Percentiles rank a stretch among this genome's conserved stretches.
phyloP scores from a whole-genome alignment of 306 rosid genomes.

The Parietaria judaica region DNA sequence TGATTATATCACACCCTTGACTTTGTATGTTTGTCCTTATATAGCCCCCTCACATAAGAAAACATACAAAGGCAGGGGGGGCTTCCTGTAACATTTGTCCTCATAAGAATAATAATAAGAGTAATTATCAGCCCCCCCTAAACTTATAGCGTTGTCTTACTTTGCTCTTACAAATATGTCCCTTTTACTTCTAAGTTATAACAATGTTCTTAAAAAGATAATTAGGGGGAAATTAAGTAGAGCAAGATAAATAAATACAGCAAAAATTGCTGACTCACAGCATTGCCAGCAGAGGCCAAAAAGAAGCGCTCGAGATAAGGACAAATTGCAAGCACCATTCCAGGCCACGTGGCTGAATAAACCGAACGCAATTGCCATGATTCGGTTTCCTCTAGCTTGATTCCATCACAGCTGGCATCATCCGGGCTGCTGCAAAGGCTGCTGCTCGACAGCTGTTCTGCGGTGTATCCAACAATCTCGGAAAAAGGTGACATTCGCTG shows the following conservation, averaged over 20 bases:
- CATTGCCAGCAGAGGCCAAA: constrained; percentile 84
- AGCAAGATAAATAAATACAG: constrained; percentile 1
- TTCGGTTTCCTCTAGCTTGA: constrained; percentile 79
- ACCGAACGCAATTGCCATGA: constrained; percentile 81
- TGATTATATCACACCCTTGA: no score
- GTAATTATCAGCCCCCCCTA: no score
- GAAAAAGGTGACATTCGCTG: constrained; percentile 65
- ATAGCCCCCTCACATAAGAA: no score
- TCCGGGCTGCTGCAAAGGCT: constrained; percentile 85
- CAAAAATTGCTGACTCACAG: constrained; percentile 43
- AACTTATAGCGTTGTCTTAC: no score
- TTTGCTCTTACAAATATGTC: no score
- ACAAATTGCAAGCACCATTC: constrained; percentile 75
- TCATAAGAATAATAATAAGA: no score
- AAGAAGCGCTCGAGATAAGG: constrained; percentile 90
- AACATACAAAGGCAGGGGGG: no score
- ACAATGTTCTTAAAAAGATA: background rate
- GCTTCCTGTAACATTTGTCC: no score
- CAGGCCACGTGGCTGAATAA: constrained; percentile 48
- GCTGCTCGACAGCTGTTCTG: constrained; percentile 78
- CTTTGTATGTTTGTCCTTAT: no score
- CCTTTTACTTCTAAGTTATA: background rate
- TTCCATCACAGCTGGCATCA: constrained; percentile 80
- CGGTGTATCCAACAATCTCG: constrained; percentile 63
- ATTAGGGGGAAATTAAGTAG: constrained; percentile 2